Percentiles rank a stretch among this genome's conserved stretches.
These are phyloP conservation scores for Fusarium luffae DNA, from an alignment of 2,329 filamentous ascomycete genomes.

Conservation along the genomic window DNA sequence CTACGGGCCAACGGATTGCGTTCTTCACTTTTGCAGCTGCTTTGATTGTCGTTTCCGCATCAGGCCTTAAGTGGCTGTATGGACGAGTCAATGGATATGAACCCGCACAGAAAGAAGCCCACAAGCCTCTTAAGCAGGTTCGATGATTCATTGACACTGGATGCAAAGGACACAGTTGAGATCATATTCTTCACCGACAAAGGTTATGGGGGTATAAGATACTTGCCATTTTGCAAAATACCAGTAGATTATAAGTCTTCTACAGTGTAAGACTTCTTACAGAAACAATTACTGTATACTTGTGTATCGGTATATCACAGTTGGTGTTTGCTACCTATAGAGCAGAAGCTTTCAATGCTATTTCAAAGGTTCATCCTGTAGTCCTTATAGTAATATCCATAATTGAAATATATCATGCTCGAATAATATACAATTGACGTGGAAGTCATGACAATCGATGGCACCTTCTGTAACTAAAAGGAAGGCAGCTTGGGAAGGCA, in stretches of 20 bases:
- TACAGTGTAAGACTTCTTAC: not conserved
- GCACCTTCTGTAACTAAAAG: not conserved
- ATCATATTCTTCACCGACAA: no score
- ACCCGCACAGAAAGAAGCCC: constrained; percentile 45
- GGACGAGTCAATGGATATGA: constrained; percentile 71
- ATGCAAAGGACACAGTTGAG: not conserved
- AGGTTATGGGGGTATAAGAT: not conserved
- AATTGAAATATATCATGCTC: not conserved
- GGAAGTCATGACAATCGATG: not conserved
- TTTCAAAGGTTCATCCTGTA: not conserved
- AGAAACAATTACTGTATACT: not conserved
- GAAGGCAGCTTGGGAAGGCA: constrained; percentile 1
- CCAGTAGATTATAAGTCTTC: not conserved
- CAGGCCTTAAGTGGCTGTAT: constrained; percentile 76
- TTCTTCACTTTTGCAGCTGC: constrained; percentile 77
- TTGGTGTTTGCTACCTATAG: not conserved
- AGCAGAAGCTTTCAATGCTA: not conserved
- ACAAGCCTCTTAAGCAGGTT: constrained; percentile 49
- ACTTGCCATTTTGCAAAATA: not conserved
- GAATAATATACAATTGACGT: not conserved
- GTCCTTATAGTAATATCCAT: not conserved
- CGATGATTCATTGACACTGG: constrained; percentile 29
- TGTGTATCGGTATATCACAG: not conserved
- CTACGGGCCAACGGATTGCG: constrained; percentile 70
- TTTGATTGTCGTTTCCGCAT: constrained; percentile 77